These are phyloP conservation scores for Paramecium tetraurelia DNA, from an alignment of 73 alveolate species.

Conservation along the genomic window DNA sequence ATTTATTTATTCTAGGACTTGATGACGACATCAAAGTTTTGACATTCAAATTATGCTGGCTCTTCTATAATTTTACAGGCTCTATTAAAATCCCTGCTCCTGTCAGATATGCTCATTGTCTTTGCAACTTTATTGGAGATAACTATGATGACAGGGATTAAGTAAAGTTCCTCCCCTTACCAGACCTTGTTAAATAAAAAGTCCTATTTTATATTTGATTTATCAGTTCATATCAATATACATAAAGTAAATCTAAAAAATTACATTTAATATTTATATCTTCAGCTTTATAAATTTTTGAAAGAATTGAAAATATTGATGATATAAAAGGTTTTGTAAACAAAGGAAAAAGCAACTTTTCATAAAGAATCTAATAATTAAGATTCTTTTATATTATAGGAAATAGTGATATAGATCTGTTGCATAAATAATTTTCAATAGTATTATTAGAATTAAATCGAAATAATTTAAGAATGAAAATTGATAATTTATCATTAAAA, in stretches of 20 bases:
- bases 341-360: no score
- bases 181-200: conserved; percentile 13
- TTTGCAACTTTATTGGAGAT: conserved; percentile 85
- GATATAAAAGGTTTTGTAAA: no score
- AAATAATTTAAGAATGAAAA: no score
- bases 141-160: conserved; percentile 50
- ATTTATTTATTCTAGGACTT: conserved; percentile 17
- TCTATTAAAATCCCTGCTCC: conserved; percentile 91
- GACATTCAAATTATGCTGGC: conserved; percentile 86
- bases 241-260: neutral
- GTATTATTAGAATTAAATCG: no score
- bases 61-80: conserved; percentile 94
- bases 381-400: no score
- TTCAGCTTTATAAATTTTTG: no score
- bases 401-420: no score
- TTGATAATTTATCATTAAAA: no score
- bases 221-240: neutral
- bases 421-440: no score
- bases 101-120: conserved; percentile 91
- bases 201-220: conserved; percentile 36
- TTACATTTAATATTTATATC: no score
- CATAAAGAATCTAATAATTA: no score
- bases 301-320: no score
- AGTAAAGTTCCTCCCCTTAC: neutral
- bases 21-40: conserved; percentile 73